These are phyloP conservation scores for Epichloe glyceriae DNA, from an alignment of 2,329 filamentous ascomycete species.

Conservation along the genomic window DNA sequence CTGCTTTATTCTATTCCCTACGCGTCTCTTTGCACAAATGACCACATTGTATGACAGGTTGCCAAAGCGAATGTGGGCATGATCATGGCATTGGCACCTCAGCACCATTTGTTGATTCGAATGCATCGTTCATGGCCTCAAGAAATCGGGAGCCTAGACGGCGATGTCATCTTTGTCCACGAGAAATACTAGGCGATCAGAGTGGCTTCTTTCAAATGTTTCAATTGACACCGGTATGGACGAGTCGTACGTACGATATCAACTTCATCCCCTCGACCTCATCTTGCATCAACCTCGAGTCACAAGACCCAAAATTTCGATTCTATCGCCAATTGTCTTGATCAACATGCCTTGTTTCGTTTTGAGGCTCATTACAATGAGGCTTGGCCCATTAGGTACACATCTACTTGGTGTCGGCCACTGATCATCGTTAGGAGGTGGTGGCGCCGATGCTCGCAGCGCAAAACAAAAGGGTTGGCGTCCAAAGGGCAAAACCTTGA, in stretches of 20 bases:
- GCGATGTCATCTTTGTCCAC: background rate
- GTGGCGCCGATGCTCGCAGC: constrained; percentile 4
- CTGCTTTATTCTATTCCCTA: background rate
- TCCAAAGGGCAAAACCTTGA: constrained; percentile 12
- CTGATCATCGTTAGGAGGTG: background rate
- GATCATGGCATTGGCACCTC: background rate
- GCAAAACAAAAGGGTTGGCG: constrained; percentile 9
- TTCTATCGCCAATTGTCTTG: background rate
- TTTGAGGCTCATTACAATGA: background rate
- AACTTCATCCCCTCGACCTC: background rate
- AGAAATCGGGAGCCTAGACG: no score
- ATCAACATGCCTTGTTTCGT: background rate
- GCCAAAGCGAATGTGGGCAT: background rate
- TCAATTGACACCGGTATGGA: background rate
- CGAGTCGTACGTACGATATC: background rate
- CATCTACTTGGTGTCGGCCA: background rate
- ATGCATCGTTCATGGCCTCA: background rate
- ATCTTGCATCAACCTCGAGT: background rate
- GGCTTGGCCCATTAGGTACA: background rate
- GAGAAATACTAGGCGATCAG: background rate
- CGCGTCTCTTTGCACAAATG: background rate
- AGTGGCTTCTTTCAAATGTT: background rate
- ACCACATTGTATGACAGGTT: background rate
- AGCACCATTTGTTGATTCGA: background rate
- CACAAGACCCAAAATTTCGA: background rate